A percentile compares a stretch with the other conserved stretches of the same genome.
phyloP scores from a whole-genome alignment of 352 stramenopile genomes.

The Phytophthora citricola region DNA sequence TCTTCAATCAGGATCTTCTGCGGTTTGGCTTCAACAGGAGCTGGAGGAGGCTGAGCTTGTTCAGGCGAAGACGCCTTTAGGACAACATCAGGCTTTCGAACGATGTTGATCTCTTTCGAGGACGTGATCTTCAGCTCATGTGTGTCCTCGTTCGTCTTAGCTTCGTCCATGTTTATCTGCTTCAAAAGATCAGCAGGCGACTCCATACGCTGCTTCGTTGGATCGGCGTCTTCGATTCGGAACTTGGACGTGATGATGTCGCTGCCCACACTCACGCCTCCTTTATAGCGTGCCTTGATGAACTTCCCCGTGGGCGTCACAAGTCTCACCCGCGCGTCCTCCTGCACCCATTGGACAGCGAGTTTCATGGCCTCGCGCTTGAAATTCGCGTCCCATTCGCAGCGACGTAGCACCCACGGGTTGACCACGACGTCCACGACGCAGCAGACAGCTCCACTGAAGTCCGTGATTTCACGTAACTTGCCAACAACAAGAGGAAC shows the following conservation, averaged over 20 bases:
- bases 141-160: slow-evolving; percentile 20
- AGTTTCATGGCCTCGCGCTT: slow-evolving; percentile 86
- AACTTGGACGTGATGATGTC: slow-evolving; percentile 88
- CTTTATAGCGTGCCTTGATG: slow-evolving; percentile 89
- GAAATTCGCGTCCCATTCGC: slow-evolving; percentile 79
- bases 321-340: slow-evolving; percentile 60
- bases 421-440: slow-evolving; percentile 80
- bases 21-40: slow-evolving; percentile 5
- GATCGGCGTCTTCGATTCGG: slow-evolving; percentile 50
- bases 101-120: slow-evolving; percentile 12
- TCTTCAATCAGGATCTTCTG: slow-evolving; percentile 61
- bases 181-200: slow-evolving; percentile 66
- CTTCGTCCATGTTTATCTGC: slow-evolving; percentile 44
- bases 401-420: slow-evolving; percentile 76
- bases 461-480: slow-evolving; percentile 58
- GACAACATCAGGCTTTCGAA: slow-evolving; percentile 10
- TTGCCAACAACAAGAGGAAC: slow-evolving; percentile 78
- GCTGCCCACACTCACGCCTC: slow-evolving; percentile 53
- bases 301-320: slow-evolving; percentile 64
- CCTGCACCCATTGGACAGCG: slow-evolving; percentile 79
- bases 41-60: slow-evolving; percentile 17
- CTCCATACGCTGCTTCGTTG: slow-evolving; percentile 40
- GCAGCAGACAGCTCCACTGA: slow-evolving; percentile 46
- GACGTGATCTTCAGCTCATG: slow-evolving; percentile 21
- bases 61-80: slow-evolving; percentile 12